A percentile compares a stretch with the other conserved stretches of the same genome.
phyloP scores from a whole-genome alignment of 202 grass and related monocot genomes.

The Saccharum hybrid region DNA sequence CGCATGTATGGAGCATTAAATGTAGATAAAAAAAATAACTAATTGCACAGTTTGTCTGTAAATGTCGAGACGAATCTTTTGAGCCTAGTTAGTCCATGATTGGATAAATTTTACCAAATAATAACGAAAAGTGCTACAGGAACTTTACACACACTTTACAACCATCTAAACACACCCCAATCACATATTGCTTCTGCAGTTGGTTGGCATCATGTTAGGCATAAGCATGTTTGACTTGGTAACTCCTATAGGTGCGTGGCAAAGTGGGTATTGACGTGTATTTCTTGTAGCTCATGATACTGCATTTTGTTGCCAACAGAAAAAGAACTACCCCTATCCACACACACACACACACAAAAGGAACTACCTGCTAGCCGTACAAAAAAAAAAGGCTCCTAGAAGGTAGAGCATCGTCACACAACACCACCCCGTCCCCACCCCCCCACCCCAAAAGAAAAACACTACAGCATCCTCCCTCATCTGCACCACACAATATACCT shows the following conservation, averaged over 20 bases:
- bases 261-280: not conserved
- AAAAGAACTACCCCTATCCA: not conserved
- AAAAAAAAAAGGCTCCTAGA: not conserved
- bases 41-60: no score
- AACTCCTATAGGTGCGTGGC: not conserved
- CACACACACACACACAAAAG: no score
- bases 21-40: no score
- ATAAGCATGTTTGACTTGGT: not conserved
- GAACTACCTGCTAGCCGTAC: no score
- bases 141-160: no score
- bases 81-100: no score
- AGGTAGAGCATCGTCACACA: not conserved
- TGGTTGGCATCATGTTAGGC: not conserved
- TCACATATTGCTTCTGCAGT: not conserved
- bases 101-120: no score
- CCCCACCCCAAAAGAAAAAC: not conserved
- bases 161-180: no score
- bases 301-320: not conserved
- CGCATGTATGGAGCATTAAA: no score
- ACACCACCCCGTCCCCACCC: not conserved
- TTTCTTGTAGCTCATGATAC: not conserved
- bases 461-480: not conserved
- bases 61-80: no score
- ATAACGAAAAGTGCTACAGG: no score
- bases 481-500: not conserved